A percentile compares a stretch with the other conserved stretches of the same genome.
Evolutionary conservation across 257 asterid species (phyloP).

Genomic region (Solanum pimpinellifolium): DNA sequence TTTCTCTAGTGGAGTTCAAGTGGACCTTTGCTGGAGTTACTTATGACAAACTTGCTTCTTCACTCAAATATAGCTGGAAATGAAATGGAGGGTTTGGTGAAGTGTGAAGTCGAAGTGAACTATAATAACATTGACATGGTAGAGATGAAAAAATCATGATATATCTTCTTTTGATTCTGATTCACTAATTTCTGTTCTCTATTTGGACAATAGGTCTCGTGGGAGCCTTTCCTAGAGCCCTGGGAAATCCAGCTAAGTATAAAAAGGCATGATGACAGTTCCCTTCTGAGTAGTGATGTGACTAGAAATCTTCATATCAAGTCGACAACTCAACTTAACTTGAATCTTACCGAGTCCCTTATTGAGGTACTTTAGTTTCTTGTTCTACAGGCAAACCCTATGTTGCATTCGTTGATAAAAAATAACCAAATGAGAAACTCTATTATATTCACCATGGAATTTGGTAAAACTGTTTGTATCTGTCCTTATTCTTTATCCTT

Average conservation of each 20-base stretch:
- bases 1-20: conserved; percentile 50
- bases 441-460: not conserved
- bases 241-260: conserved; percentile 61
- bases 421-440: not conserved
- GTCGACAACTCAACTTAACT: conserved; percentile 59
- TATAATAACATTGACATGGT: conserved; percentile 93
- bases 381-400: not conserved
- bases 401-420: not conserved
- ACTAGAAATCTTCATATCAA: conserved; percentile 54
- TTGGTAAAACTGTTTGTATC: not conserved
- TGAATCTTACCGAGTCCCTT: conserved; percentile 70
- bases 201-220: conserved; percentile 45
- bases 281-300: conserved; percentile 46
- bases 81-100: conserved; percentile 45
- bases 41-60: conserved; percentile 35
- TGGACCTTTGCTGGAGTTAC: conserved; percentile 79
- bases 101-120: conserved; percentile 72
- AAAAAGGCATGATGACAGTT: conserved; percentile 45
- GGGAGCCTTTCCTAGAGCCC: conserved; percentile 96
- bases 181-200: not conserved
- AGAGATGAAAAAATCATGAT: not conserved
- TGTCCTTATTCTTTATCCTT: not conserved
- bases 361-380: conserved; percentile 51
- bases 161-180: conserved; percentile 4
- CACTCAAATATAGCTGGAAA: conserved; percentile 28